Conservation (phyloP, 805 yeast species). For the Kluyveromyces lactis region DNA sequence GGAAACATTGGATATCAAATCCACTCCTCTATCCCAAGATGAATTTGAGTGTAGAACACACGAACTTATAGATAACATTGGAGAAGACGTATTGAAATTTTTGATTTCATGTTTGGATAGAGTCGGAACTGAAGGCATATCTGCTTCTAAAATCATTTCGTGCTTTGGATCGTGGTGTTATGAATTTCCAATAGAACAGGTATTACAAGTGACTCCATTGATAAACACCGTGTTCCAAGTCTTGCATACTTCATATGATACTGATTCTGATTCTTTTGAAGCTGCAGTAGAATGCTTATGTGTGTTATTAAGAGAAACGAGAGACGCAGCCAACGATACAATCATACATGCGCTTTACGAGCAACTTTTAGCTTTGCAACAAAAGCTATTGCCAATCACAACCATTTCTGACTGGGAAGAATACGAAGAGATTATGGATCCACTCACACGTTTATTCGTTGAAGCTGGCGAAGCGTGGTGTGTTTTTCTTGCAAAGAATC, state of each 20-base stretch:
- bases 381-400: constrained; percentile 32
- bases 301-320: constrained; percentile 71
- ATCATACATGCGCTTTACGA: constrained; percentile 60
- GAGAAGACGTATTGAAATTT: constrained; percentile 57
- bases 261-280: constrained; percentile 52
- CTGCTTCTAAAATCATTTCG: constrained; percentile 42
- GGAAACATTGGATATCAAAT: constrained; percentile 71
- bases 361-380: constrained; percentile 56
- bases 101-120: constrained; percentile 39
- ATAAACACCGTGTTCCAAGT: constrained; percentile 62
- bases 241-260: constrained; percentile 34
- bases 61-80: constrained; percentile 56
- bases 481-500: constrained; percentile 66
- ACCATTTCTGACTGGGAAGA: constrained; percentile 37
- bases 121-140: constrained; percentile 13
- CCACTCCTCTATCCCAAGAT: constrained; percentile 71
- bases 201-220: constrained; percentile 57
- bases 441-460: constrained; percentile 68
- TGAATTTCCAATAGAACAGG: constrained; percentile 68
- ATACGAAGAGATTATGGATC: constrained; percentile 51
- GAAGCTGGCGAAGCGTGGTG: constrained; percentile 98
- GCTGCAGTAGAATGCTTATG: constrained; percentile 82
- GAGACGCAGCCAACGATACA: constrained; percentile 58
- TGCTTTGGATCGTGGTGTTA: constrained; percentile 86
- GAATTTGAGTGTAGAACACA: constrained; percentile 62